Evolutionary conservation across 2,329 filamentous ascomycete species (phyloP).

Genomic region (Nothophoma quercina): DNA sequence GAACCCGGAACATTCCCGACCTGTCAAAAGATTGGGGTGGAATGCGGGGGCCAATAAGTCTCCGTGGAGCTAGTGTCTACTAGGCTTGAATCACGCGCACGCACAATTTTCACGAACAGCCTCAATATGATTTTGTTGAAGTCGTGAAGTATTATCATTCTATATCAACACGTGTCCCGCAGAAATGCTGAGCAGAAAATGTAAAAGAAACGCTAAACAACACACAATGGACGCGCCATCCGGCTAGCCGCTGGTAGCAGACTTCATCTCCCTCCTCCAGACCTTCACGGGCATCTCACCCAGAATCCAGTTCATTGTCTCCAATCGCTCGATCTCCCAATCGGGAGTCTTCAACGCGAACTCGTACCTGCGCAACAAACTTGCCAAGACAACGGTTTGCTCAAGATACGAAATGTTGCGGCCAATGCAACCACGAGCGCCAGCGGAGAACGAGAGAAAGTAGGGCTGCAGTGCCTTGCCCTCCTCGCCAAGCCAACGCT

Average conservation of each 20-base stretch:
- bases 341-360: constrained; percentile 47
- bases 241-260: constrained; percentile 16
- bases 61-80: constrained; percentile 16
- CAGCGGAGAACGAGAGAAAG: constrained; percentile 41
- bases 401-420: constrained; percentile 43
- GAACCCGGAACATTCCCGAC: constrained; percentile 1
- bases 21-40: constrained; percentile 5
- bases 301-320: constrained; percentile 50
- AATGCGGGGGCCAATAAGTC: constrained; percentile 20
- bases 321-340: constrained; percentile 46
- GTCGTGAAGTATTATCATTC: neutral
- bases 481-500: constrained; percentile 48
- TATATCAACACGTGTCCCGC: neutral
- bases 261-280: constrained; percentile 39
- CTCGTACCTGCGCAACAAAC: constrained; percentile 48
- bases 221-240: neutral
- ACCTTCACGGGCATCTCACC: constrained; percentile 51
- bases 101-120: neutral
- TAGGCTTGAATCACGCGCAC: neutral
- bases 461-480: constrained; percentile 40
- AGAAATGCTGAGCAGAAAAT: constrained; percentile 1
- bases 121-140: neutral
- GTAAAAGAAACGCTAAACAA: constrained; percentile 7
- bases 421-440: constrained; percentile 40
- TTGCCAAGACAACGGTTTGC: constrained; percentile 43